A percentile compares a stretch with the other conserved stretches of the same genome.
Evolutionary conservation across 352 stramenopile species (phyloP).

Genomic region (Phytopythium oedochilum): DNA sequence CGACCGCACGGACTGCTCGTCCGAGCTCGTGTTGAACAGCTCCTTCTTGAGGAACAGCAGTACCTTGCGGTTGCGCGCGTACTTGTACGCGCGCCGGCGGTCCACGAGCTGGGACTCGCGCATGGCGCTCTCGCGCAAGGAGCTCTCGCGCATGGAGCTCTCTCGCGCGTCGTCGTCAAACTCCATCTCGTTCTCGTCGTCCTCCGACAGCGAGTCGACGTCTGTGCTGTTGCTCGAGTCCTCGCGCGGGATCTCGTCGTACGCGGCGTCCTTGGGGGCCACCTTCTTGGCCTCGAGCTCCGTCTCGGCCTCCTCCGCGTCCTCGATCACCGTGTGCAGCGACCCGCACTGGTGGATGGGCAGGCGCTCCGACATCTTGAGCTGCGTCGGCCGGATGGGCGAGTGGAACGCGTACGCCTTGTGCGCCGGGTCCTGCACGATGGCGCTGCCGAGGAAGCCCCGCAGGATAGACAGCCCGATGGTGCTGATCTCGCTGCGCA

Average conservation of each 20-base stretch:
- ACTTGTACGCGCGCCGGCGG: constrained; percentile 50
- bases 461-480: constrained; percentile 63
- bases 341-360: constrained; percentile 60
- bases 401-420: constrained; percentile 53
- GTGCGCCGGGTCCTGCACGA: constrained; percentile 51
- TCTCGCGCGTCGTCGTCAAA: constrained; percentile 6
- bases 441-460: constrained; percentile 55
- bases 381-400: constrained; percentile 38
- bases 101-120: constrained; percentile 39
- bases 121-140: constrained; percentile 18
- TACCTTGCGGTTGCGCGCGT: constrained; percentile 47
- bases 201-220: constrained; percentile 25
- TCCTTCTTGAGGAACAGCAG: constrained; percentile 55
- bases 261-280: constrained; percentile 5
- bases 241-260: constrained; percentile 25
- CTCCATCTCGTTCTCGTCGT: constrained; percentile 25
- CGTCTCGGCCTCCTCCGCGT: constrained; percentile 36
- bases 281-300: constrained; percentile 12
- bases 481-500: constrained; percentile 47
- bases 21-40: constrained; percentile 5
- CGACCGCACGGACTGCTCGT: constrained; percentile 1
- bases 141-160: constrained; percentile 3
- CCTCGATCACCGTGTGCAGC: constrained; percentile 56
- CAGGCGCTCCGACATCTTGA: constrained; percentile 35
- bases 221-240: constrained; percentile 37